Conservation (phyloP, 2,329 filamentous ascomycete species). For the Scedosporium apiospermum region DNA sequence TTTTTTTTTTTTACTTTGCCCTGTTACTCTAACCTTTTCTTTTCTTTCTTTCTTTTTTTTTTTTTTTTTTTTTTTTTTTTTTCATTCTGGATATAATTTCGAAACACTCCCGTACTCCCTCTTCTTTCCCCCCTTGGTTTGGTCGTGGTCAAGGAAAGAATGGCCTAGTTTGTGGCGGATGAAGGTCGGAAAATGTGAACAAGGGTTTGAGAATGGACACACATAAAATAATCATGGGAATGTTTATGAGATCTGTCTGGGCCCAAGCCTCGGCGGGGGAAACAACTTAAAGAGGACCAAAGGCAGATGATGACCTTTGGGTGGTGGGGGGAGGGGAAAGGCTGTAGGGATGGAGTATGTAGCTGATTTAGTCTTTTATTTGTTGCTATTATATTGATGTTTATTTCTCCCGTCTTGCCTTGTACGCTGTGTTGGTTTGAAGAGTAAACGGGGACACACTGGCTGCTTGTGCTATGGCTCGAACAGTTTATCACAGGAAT, state of each 20-base stretch:
- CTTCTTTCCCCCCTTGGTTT: neutral
- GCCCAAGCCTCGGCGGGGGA: neutral
- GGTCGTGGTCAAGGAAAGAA: neutral
- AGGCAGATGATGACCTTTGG: neutral
- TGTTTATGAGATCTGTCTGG: neutral
- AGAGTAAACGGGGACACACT: too few relatives aligned
- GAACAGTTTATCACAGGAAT: too few relatives aligned
- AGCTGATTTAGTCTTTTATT: neutral
- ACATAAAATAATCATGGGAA: neutral
- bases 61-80: neutral
- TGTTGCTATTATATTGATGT: neutral
- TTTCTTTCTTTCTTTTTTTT: neutral
- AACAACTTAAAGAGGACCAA: neutral
- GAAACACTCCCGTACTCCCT: neutral
- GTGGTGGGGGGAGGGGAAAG: neutral
- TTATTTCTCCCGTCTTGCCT: neutral
- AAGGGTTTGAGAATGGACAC: neutral
- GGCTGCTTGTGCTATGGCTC: too few relatives aligned
- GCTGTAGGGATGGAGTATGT: neutral
- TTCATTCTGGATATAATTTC: neutral
- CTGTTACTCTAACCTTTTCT: neutral
- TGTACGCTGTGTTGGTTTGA: neutral
- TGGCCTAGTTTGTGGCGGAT: neutral
- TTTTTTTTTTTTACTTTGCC: neutral
- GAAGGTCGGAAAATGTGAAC: neutral